Evolutionary conservation across 768 basidiomycete genomes (phyloP), one percentile per base, ranked within the genome.

Genomic region (Rhizopogon vulgaris): DNA sequence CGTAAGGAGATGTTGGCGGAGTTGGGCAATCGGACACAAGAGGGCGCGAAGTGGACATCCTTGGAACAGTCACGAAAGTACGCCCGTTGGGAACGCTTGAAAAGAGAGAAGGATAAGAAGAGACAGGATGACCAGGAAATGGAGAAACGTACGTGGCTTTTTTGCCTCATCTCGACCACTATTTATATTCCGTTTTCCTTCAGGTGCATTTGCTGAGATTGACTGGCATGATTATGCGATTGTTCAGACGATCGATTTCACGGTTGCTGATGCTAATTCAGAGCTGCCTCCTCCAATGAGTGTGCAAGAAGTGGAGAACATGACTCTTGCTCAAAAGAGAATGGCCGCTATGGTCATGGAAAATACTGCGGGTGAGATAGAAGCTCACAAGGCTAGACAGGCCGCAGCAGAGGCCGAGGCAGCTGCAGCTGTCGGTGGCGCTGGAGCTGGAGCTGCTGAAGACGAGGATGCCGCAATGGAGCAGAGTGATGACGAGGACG

Each of bases 181-280:
- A 34, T 24, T 45, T 10, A 34, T 36, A 25, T 51, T 22, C 27
- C 30, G 28, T 52, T 55, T 49, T 59, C 57, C 52, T 48, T 6
- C 54, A 87, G 90, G 84, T 69, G 95, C 94, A 4, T 94, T 96
- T 63, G 91, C 93, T 40, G 91, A 94, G 65, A 97, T 99, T 60
- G 96, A 99, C 65, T 99, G 96, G 96, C 93, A 99, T 63, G 96
- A 98, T 65, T 98, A 96, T 71, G 92, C 94, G 38, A 91, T 96
- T 51, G 96, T 97, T 6, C 93, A 97, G 65, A 96, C 94, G 17
- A 94, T 96, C 60, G 96, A 99, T 64, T 99, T 98, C 64, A 98
- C 96, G 14, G 81, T 84, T 32, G 90, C 88, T 7, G 96, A 99
- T 65, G 84, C 90, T 51, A 83, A 84, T 38, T 83, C 90, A 10